phyloP scores from a whole-genome alignment of 352 stramenopile genomes.

The Globisporangium uncinulatum region DNA sequence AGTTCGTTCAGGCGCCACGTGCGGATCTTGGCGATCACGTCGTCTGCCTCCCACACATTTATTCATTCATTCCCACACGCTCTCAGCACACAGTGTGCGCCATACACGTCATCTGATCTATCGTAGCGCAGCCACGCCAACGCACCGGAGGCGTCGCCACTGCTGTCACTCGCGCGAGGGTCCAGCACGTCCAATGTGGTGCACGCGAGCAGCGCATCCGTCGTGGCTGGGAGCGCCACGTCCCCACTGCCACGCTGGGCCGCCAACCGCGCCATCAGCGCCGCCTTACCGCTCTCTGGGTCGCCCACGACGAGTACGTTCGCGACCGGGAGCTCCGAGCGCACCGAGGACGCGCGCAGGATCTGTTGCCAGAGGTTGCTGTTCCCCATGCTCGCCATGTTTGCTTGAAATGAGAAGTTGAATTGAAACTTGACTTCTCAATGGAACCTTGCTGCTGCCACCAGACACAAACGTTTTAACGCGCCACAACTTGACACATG shows the following conservation, averaged over 20 bases:
- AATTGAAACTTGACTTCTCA: neutral
- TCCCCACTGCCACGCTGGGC: conserved; percentile 13
- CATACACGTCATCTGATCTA: too few relatives aligned
- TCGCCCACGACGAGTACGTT: conserved; percentile 73
- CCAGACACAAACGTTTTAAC: too few relatives aligned
- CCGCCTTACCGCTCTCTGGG: conserved; percentile 65
- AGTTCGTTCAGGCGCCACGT: conserved; percentile 77
- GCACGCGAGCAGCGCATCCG: conserved; percentile 50
- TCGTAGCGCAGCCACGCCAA: neutral
- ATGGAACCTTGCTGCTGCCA: too few relatives aligned
- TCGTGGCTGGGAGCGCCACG: conserved; percentile 18
- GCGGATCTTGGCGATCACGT: conserved; percentile 70
- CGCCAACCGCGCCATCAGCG: conserved; percentile 48
- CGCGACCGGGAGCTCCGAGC: conserved; percentile 55
- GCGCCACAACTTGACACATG: too few relatives aligned
- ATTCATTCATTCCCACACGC: too few relatives aligned
- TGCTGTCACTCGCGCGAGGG: conserved; percentile 47
- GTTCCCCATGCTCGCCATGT: neutral
- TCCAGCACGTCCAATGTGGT: conserved; percentile 65
- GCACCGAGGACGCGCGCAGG: conserved; percentile 75
- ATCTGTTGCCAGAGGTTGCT: conserved; percentile 80
- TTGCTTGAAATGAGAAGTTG: neutral
- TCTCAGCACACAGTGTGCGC: neutral
- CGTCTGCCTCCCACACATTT: conserved; percentile 25
- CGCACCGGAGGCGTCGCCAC: conserved; percentile 34